Evolutionary conservation across 148 eudicot species (phyloP), one percentile per base, ranked within the genome.

Genomic region (Beta vulgaris): DNA sequence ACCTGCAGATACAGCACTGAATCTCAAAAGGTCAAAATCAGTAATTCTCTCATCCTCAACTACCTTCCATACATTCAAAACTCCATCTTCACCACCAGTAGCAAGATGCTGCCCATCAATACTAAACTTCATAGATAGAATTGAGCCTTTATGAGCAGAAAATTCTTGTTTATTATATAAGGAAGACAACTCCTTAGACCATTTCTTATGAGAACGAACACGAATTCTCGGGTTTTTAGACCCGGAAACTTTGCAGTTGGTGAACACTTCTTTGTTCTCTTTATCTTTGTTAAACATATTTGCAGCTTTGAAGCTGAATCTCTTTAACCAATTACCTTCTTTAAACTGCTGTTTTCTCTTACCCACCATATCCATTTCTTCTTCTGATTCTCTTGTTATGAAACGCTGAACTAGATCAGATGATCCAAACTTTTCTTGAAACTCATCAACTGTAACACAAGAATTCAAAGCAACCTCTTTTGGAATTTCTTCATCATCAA

Each of bases 91-190:
- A 16, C 98, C 94, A 46, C 89, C 97, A 80, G 87, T 96, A 3
- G 98, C 99, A 73, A 96, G 78, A 67, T 86, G 85, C 48, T 77
- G 83, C 13, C 99, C 99, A 80, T 92, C 95, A 57, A 79, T 89
- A 78, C 99, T 92, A 77, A 95, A 95, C 80, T 90, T 95, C 89
- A 95, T 91, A 3, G 85, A 77, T 53, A 85, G 78, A 69, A 95
- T 92, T 25, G 97, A 83, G 34, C 98, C 98, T 34, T 87, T 71
- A 42, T 95, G 99, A 1, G 98, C 99, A 37, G 71, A 66, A 73
- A 95, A 77, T 68, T 92, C 96, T 79, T 95, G 97, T 39, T 78
- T 88, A 32, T 75, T 72, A 29, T 82, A 88, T 35, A 95, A 80
- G n/a, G 89, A 85, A 10, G 98, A 92, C 64, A 95, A 67, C 68